Conservation (phyloP, 257 asterid genomes). For the Solanum ossicruentum region DNA sequence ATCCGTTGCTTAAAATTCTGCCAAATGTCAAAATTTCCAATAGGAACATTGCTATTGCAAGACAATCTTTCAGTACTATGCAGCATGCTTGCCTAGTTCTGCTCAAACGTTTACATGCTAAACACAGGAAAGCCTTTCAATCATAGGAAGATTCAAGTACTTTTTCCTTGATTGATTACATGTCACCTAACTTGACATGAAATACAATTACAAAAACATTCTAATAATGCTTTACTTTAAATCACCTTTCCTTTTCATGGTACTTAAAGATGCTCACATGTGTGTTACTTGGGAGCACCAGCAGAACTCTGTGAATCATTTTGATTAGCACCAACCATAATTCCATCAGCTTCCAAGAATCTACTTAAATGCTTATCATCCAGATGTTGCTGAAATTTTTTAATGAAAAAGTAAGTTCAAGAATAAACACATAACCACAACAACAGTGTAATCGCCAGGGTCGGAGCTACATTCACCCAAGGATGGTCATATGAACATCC, state of each 20-base stretch:
- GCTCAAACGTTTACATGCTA: neutral
- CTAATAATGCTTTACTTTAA: neutral
- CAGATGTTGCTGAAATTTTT: conserved; percentile 54
- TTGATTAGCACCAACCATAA: conserved; percentile 27
- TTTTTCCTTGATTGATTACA: neutral
- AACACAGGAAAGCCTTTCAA: neutral
- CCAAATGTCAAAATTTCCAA: neutral
- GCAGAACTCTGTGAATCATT: conserved; percentile 17
- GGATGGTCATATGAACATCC: too few species aligned
- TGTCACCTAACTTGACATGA: neutral
- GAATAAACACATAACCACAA: neutral
- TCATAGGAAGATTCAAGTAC: neutral
- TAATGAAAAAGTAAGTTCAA: neutral
- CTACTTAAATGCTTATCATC: conserved; percentile 79
- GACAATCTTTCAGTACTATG: neutral
- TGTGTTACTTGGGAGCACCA: conserved; percentile 19
- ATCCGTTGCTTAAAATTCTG: neutral
- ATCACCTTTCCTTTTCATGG: neutral
- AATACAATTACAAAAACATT: neutral
- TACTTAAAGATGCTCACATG: neutral
- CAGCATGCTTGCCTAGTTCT: neutral
- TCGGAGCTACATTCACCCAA: too few species aligned
- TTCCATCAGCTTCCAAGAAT: conserved; percentile 65
- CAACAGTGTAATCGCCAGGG: neutral
- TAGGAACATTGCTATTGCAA: neutral